These are phyloP conservation scores for Exobasidium cylindrosporum DNA, from an alignment of 1,284 basidiomycete genomes.

Conservation along the genomic window DNA sequence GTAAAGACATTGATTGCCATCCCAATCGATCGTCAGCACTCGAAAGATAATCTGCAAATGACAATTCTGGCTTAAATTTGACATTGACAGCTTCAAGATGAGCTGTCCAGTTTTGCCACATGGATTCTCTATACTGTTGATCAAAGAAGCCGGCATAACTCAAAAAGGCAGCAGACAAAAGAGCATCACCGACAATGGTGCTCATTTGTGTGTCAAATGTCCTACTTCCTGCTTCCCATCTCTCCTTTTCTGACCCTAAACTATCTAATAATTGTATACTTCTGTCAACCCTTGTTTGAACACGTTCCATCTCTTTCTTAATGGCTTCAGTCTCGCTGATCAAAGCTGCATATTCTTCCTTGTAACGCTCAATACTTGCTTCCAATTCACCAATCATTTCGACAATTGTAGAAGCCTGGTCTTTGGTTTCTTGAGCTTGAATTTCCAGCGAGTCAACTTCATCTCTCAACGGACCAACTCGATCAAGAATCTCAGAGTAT, in stretches of 20 bases:
- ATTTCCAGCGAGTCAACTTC: conserved; percentile 90
- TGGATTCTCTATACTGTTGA: conserved; percentile 92
- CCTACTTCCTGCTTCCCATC: conserved; percentile 92
- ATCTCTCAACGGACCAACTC: conserved; percentile 90
- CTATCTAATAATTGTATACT: conserved; percentile 93
- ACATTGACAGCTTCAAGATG: conserved; percentile 86
- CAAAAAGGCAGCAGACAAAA: conserved; percentile 92
- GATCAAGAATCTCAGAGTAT: conserved; percentile 96
- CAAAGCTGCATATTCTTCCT: conserved; percentile 93
- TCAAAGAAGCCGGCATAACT: conserved; percentile 99
- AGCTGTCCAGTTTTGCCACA: conserved; percentile 92
- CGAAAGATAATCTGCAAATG: conserved; percentile 91
- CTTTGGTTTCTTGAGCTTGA: conserved; percentile 87
- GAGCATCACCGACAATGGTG: conserved; percentile 94
- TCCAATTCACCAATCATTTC: conserved; percentile 91
- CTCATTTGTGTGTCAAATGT: conserved; percentile 98
- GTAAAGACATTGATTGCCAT: conserved; percentile 93
- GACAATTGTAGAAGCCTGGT: conserved; percentile 83
- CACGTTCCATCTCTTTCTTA: conserved; percentile 95
- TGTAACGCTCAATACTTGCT: conserved; percentile 86
- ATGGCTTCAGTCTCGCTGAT: conserved; percentile 97
- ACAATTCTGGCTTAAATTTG: conserved; percentile 87
- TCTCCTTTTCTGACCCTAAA: conserved; percentile 86
- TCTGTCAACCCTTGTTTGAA: conserved; percentile 92
- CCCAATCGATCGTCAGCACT: conserved; percentile 92